Base-by-base conservation (phyloP, 306 rosid species). In the Acacia confusa region DNA sequence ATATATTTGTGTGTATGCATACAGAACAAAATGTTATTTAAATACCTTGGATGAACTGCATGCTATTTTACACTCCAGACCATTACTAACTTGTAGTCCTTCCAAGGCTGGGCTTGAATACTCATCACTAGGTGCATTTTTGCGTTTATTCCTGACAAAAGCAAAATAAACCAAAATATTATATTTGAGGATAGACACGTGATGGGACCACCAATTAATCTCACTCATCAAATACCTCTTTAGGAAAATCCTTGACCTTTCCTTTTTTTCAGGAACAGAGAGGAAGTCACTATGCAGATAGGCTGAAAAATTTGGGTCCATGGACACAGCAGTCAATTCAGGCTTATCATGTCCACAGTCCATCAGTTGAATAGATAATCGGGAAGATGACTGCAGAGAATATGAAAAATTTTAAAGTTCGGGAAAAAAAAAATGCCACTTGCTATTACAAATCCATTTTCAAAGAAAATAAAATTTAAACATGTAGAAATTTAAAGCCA, bases 1-100 rank as follows among this genome's bases (percentile, higher is more conserved):
- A 66, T 22, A 52, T 24, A 36, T 48, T 55, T 36, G 53, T 16
- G 63, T 40, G 36, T 15, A 50, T 53, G 52, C 4, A 11, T 32
- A 36, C 57, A 84, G 61, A 81, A 79, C 74, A 55, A 82, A 61
- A 78, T 6, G 9, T 71, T 19, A 20, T 52, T 58, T 13, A 73
- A 64, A 79, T 91, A 93, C 98, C 97, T 93, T 93, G 4, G 98
- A 93, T 6, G 99, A 92, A 84, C 2, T 90, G 90, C 98, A 96
- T 75, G 98, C 92, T 84, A 96, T 96, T 90, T 96, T 96, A 83
- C 99, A 96, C 88, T 96, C 99, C 86, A 96, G 89, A 82, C 98
- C 98, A 91, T 94, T 96, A 79, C 70, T 70, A 75, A 91, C 82
- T 82, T 81, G 83, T 72, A 96, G 84, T 76, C 90, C 97, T 86